Evolutionary conservation across 345 rosid species (phyloP).

Genomic region (Populus nigra): DNA sequence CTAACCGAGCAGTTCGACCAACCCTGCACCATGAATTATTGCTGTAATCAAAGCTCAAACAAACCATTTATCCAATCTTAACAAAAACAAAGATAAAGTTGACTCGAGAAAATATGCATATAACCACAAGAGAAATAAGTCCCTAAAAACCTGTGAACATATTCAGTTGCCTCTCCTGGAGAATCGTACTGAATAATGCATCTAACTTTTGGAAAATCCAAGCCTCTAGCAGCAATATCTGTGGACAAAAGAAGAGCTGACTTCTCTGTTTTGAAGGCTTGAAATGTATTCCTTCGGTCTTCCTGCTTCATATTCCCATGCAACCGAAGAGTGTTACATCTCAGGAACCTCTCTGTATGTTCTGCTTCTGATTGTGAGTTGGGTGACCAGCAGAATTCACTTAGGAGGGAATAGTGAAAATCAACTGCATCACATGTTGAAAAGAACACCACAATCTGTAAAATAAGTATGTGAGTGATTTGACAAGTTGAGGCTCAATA

Average conservation of each 20-base stretch:
- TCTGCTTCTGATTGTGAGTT: slow-evolving; percentile 43
- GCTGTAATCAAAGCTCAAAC: slow-evolving; percentile 11
- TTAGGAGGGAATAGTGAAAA: slow-evolving; percentile 76
- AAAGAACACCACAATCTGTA: slow-evolving; percentile 91
- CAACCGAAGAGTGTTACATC: slow-evolving; percentile 66
- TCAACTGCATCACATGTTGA: slow-evolving; percentile 99
- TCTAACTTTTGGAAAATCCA: slow-evolving; percentile 89
- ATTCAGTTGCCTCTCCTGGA: slow-evolving; percentile 98
- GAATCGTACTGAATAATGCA: slow-evolving; percentile 96
- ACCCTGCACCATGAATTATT: slow-evolving; percentile 57
- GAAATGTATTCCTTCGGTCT: slow-evolving; percentile 73
- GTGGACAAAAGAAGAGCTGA: slow-evolving; percentile 78
- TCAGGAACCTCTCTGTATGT: slow-evolving; percentile 49
- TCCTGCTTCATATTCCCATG: slow-evolving; percentile 97
- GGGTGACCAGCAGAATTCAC: slow-evolving; percentile 65
- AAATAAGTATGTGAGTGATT: slow-evolving; percentile 21
- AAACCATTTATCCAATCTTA: background rate
- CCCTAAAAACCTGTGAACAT: slow-evolving; percentile 74
- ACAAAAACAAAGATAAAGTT: background rate
- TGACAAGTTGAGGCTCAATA: slow-evolving; percentile 3
- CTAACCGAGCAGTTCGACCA: slow-evolving; percentile 93
- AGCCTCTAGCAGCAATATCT: slow-evolving; percentile 90
- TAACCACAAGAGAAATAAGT: slow-evolving; percentile 2
- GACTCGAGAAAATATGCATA: background rate
- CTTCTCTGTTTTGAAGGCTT: slow-evolving; percentile 69